Base-by-base conservation (phyloP, 164 flowering plant genomes). In the Kingdonia uniflora region DNA sequence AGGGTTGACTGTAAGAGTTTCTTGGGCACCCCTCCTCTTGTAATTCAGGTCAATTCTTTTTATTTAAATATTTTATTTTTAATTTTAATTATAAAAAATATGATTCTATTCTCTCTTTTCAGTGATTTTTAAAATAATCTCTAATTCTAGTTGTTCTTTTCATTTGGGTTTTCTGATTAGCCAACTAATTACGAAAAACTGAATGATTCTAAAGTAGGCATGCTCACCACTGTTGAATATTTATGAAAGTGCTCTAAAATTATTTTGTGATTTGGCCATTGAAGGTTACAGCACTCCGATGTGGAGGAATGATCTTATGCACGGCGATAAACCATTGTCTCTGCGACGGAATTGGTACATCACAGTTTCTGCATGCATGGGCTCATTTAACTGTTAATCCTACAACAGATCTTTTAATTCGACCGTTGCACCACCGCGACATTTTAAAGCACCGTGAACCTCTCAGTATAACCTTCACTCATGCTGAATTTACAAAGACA, bases 291-390 rank as follows among this genome's bases (percentile, higher is more conserved):
- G 67, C 71, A 23, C 80, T 91, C 35, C 57, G 79, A 0, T 83
- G 95, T 37, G 96, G 95, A 41, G 96, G 90, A 0, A 78, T 82
- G 96, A 73, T 87, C 50, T 54, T 91, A 1, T 83, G 87, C 61
- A 78, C 82, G 37, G 90, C 85, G 39, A 80, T 91, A 56, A 80
- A 72, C 47, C 98, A 91, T 63, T 81, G 96, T 48, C 56, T 91
- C 1, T 86, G 90, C 40, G 98, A 91, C 55, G 98, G 92, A 23
- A 76, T 87, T 13, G 98, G 96, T 25, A 73, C 92, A 8, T 75
- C 90, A 0, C 95, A 87, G 43, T 87, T 91, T 56, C 60, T 91
- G 13, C 81, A 80, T 14, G 92, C 84, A 0, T 91, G 96, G 96
- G 88, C 98, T 72, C 76, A 82, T 60, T 16, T 73, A 17, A 66